These are phyloP conservation scores for Lentinula boryana DNA, from an alignment of 768 basidiomycete species.

Conservation along the genomic window DNA sequence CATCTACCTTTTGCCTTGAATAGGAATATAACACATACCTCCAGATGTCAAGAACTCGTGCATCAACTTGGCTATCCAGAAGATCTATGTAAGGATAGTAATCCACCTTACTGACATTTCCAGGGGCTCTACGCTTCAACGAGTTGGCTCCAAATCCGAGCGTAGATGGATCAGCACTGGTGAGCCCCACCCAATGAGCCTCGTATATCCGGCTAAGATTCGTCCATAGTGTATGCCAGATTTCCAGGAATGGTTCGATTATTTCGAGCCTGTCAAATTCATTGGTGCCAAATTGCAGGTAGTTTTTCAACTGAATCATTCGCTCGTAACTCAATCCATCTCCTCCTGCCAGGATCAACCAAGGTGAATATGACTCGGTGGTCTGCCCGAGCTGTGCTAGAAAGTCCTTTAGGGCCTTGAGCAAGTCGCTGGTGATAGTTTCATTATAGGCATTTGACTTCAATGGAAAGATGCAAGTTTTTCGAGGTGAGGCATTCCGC, in stretches of 20 bases:
- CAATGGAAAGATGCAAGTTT: slow-evolving; percentile 20
- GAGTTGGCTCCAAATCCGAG: slow-evolving; percentile 10
- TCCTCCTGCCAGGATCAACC: slow-evolving; percentile 23
- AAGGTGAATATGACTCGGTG: slow-evolving; percentile 11
- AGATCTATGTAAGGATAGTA: slow-evolving; percentile 10
- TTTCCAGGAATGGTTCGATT: slow-evolving; percentile 9
- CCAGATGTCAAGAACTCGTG: slow-evolving; percentile 15
- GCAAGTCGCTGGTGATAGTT: slow-evolving; percentile 19
- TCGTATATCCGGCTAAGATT: slow-evolving; percentile 12
- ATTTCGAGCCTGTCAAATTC: slow-evolving; percentile 11
- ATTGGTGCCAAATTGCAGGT: slow-evolving; percentile 12
- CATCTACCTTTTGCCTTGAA: neutral
- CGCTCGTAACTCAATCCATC: slow-evolving; percentile 27
- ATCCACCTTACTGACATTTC: slow-evolving; percentile 13
- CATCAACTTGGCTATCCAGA: slow-evolving; percentile 5
- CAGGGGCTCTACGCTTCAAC: neutral
- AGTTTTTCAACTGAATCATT: slow-evolving; percentile 5
- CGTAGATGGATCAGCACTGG: slow-evolving; percentile 11
- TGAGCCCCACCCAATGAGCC: neutral
- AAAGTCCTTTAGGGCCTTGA: slow-evolving; percentile 26
- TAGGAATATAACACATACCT: slow-evolving; percentile 7
- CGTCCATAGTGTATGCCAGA: slow-evolving; percentile 16
- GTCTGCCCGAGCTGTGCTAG: slow-evolving; percentile 24
- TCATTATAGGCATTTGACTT: slow-evolving; percentile 23
- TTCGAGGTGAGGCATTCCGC: slow-evolving; percentile 4